Percentiles rank a stretch among this genome's conserved stretches.
These are phyloP conservation scores for Lenwebbia sp. DNA, from an alignment of 345 rosid genomes.

Conservation along the genomic window DNA sequence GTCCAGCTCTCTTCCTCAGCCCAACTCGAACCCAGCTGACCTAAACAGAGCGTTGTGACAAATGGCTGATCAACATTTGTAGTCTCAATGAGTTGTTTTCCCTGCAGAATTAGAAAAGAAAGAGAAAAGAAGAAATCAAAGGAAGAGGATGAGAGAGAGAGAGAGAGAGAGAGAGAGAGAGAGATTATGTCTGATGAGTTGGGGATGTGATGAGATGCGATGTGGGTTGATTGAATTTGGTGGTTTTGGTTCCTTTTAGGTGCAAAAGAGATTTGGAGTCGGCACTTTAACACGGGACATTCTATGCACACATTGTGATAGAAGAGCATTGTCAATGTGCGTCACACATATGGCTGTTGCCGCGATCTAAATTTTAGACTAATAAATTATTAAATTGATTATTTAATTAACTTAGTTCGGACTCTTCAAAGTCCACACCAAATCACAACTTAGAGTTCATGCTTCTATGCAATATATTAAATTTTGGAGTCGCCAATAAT, in stretches of 20 bases:
- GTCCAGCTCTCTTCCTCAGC: not conserved
- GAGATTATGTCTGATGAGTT: not conserved
- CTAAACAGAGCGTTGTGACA: not conserved
- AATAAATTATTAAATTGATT: no score
- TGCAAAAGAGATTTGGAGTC: not conserved
- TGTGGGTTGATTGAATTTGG: not conserved
- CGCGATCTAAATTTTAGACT: no score
- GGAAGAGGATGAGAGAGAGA: not conserved
- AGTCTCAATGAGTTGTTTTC: not conserved
- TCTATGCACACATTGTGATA: not conserved
- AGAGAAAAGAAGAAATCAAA: not conserved
- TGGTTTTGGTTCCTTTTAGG: not conserved
- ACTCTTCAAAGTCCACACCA: no score
- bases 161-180: not conserved
- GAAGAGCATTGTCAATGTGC: not conserved
- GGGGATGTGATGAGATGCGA: not conserved
- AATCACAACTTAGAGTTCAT: no score
- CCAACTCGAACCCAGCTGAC: not conserved
- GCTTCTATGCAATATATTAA: no score
- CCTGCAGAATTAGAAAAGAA: not conserved
- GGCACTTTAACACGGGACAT: not conserved
- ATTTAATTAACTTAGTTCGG: no score
- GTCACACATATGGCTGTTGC: accelerated
- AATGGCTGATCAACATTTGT: not conserved
- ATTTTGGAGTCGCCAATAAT: no score